Evolutionary conservation across 306 rosid genomes (phyloP).

Genomic region (Quercus engelmannii): DNA sequence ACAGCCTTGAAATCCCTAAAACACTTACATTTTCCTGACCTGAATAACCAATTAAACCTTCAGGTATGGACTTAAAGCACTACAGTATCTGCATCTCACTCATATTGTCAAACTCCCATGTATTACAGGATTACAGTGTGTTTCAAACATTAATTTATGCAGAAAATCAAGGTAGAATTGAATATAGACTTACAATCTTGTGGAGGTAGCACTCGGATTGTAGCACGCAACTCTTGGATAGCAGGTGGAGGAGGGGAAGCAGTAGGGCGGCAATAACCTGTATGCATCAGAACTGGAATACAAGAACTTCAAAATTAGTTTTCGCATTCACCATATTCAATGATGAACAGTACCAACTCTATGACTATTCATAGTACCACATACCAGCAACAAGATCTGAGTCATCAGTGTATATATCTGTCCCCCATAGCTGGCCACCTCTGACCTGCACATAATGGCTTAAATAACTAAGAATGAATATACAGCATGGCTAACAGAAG

Average conservation of each 20-base stretch:
- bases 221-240: constrained; percentile 78
- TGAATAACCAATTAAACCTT: background rate
- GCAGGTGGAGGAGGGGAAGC: constrained; percentile 89
- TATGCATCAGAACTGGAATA: constrained; percentile 89
- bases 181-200: constrained; percentile 70
- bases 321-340: constrained; percentile 1
- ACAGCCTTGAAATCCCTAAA: background rate
- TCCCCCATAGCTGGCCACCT: constrained; percentile 98
- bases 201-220: constrained; percentile 77
- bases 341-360: constrained; percentile 5
- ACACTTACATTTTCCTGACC: background rate
- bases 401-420: constrained; percentile 92
- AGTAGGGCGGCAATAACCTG: constrained; percentile 96
- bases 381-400: constrained; percentile 98
- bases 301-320: constrained; percentile 32
- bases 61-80: background rate
- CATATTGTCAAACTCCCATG: background rate
- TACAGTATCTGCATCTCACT: background rate
- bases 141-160: background rate
- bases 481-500: background rate
- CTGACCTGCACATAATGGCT: constrained; percentile 64
- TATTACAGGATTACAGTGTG: background rate
- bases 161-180: constrained; percentile 15
- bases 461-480: constrained; percentile 11
- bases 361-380: constrained; percentile 10